Conservation (phyloP, 2,329 filamentous ascomycete species). For the Paraphoma sp. region DNA sequence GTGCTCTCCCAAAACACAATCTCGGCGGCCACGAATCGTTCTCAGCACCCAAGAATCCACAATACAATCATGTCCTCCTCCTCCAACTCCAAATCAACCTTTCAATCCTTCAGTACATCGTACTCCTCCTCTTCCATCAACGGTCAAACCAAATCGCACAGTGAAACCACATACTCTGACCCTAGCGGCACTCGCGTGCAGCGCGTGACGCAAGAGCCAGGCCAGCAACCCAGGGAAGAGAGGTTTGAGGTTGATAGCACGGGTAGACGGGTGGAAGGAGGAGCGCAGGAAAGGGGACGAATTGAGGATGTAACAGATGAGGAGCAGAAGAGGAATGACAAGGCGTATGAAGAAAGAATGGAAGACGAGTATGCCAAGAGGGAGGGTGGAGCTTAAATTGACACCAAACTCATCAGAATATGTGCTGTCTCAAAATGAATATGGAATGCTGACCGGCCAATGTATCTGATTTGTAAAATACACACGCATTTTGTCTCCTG, state of each 20-base stretch:
- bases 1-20: too few species aligned
- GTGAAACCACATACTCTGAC: constrained; percentile 32
- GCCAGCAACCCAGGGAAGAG: constrained; percentile 33
- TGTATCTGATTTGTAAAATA: too few species aligned
- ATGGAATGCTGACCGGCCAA: too few species aligned
- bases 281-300: constrained; percentile 11
- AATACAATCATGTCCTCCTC: background rate
- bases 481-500: too few species aligned
- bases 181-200: constrained; percentile 37
- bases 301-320: constrained; percentile 45
- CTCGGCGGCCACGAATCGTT: too few species aligned
- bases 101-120: constrained; percentile 34
- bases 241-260: constrained; percentile 28
- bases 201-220: constrained; percentile 34
- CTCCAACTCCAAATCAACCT: constrained; percentile 25
- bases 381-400: constrained; percentile 45
- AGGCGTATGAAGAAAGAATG: constrained; percentile 50
- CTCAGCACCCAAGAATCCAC: too few species aligned
- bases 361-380: constrained; percentile 55
- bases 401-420: too few species aligned
- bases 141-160: constrained; percentile 34
- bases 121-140: constrained; percentile 33
- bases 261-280: constrained; percentile 26
- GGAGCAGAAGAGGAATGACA: constrained; percentile 44
- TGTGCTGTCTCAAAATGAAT: too few species aligned